phyloP scores from a whole-genome alignment of 2,329 filamentous ascomycete species.

The Ophiostoma sp. region DNA sequence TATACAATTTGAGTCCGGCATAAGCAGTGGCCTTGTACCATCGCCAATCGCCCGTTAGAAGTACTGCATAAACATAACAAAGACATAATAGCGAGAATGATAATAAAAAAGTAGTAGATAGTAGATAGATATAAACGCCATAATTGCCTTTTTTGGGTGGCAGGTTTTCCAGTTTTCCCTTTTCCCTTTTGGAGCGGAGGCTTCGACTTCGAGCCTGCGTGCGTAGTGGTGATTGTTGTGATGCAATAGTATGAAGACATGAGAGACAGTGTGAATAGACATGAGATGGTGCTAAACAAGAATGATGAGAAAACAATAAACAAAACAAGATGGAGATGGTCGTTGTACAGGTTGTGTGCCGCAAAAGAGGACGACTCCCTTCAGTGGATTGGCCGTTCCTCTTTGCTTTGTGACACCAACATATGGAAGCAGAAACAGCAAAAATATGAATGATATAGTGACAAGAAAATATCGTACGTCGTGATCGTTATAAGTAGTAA shows the following conservation, averaged over 20 bases:
- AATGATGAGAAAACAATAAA: not conserved
- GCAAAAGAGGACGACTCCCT: not conserved
- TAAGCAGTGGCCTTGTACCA: too few species aligned
- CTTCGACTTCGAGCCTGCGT: not conserved
- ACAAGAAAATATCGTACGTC: constrained; percentile 9
- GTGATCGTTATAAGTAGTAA: not conserved
- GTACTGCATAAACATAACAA: not conserved
- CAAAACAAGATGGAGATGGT: constrained; percentile 22
- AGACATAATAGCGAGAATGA: not conserved
- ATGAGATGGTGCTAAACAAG: not conserved
- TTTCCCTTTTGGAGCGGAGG: constrained; percentile 8
- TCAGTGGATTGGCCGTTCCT: constrained; percentile 11
- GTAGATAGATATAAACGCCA: constrained; percentile 18
- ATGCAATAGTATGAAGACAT: constrained; percentile 2
- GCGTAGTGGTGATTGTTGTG: constrained; percentile 14
- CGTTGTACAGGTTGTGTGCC: constrained; percentile 20
- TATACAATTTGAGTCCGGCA: too few species aligned
- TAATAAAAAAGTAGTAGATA: not conserved
- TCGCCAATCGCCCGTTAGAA: too few species aligned
- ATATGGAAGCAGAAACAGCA: not conserved
- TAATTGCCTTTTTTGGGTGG: constrained; percentile 6
- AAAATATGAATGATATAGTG: not conserved
- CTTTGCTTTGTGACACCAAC: constrained; percentile 6
- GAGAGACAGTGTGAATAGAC: not conserved
- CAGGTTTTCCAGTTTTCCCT: not conserved